A percentile compares a stretch with the other conserved stretches of the same genome.
Evolutionary conservation across 2,329 filamentous ascomycete genomes (phyloP).

Genomic region (Xylaria sp.): DNA sequence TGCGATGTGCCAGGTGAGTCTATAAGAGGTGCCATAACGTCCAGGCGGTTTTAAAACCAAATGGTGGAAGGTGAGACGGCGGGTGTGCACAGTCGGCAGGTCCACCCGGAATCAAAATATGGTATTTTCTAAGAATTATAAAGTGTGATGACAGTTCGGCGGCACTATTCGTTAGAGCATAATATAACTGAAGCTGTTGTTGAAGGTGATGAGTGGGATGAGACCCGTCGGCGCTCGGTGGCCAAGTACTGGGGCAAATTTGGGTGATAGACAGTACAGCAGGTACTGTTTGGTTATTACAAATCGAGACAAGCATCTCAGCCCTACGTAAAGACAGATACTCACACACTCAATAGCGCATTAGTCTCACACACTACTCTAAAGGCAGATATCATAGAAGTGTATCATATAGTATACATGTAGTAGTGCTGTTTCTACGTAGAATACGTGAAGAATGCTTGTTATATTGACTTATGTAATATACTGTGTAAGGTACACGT

Average conservation of each 20-base stretch:
- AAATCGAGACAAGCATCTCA: background rate
- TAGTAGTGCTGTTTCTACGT: background rate
- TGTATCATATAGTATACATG: background rate
- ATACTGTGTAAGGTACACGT: no score
- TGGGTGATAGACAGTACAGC: background rate
- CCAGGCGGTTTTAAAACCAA: background rate
- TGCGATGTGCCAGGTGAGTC: conserved; percentile 20
- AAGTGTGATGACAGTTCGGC: background rate
- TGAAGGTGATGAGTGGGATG: background rate
- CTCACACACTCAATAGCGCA: no score
- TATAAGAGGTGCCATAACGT: conserved; percentile 31
- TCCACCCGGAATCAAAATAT: background rate
- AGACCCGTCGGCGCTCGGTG: background rate
- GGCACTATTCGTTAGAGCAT: no score
- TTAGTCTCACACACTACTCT: no score
- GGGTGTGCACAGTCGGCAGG: background rate
- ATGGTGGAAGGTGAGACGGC: background rate
- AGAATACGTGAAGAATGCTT: no score
- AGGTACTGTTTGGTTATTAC: background rate
- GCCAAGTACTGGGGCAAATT: background rate
- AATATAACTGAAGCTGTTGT: background rate
- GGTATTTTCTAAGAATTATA: background rate
- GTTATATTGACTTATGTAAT: no score
- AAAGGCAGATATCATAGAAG: no score
- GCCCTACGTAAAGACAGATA: background rate